A percentile compares a stretch with the other conserved stretches of the same genome.
Conservation (phyloP, 1,284 basidiomycete species). For the Irpex sp. region DNA sequence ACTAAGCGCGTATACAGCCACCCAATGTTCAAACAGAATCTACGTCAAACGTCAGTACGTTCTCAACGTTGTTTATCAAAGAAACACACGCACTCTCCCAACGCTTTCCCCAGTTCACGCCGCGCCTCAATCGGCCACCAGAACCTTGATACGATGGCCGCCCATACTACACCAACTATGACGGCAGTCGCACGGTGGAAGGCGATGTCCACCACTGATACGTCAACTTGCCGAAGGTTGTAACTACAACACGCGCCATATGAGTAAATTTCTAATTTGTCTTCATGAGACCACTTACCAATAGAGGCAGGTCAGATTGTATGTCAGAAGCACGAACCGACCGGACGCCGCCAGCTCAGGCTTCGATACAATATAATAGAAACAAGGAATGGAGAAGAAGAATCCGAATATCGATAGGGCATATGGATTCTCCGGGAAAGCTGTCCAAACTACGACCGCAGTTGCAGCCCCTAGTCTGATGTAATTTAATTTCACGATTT, state of each 20-base stretch:
- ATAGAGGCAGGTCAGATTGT: conserved; percentile 89
- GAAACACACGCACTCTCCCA: conserved; percentile 69
- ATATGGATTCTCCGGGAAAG: conserved; percentile 74
- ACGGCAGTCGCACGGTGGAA: conserved; percentile 77
- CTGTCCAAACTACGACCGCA: conserved; percentile 65
- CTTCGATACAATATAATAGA: conserved; percentile 81
- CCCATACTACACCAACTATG: conserved; percentile 86
- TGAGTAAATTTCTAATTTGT: background rate
- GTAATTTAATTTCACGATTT: conserved; percentile 21
- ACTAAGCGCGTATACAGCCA: conserved; percentile 83
- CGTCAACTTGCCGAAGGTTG: conserved; percentile 69
- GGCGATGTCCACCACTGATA: conserved; percentile 71
- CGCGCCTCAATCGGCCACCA: conserved; percentile 97
- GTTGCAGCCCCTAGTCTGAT: conserved; percentile 72
- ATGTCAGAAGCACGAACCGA: conserved; percentile 84
- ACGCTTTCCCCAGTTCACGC: conserved; percentile 75
- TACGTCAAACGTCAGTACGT: conserved; percentile 23
- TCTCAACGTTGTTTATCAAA: background rate
- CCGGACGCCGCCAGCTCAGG: conserved; percentile 78
- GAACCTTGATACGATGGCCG: conserved; percentile 78
- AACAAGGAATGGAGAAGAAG: conserved; percentile 90
- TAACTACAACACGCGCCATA: conserved; percentile 47
- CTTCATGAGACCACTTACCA: conserved; percentile 43
- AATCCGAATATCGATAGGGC: conserved; percentile 81
- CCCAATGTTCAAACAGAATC: conserved; percentile 77